A percentile compares a stretch with the other conserved stretches of the same genome.
Evolutionary conservation across 176 grass and related monocot genomes (phyloP).

Genomic region (Typha latifolia): DNA sequence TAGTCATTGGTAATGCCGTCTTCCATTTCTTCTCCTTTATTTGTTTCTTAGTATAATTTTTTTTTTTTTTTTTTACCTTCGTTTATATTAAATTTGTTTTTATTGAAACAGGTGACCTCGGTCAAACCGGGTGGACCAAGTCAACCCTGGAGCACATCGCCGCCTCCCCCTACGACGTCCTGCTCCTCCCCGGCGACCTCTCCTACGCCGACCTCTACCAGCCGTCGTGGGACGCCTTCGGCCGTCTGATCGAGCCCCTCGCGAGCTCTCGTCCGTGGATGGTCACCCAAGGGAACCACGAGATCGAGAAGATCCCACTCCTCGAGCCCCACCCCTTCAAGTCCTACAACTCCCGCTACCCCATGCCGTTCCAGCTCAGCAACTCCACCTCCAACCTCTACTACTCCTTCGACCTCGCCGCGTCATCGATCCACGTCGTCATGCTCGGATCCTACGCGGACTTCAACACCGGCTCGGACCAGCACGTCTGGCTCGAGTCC

Average conservation of each 20-base stretch:
- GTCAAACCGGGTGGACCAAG: slow-evolving; percentile 48
- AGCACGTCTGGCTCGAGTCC: slow-evolving; percentile 31
- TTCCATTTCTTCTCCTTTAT: not conserved
- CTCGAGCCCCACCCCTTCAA: slow-evolving; percentile 18
- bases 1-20: slow-evolving; percentile 30
- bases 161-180: slow-evolving; percentile 29
- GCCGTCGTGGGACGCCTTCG: slow-evolving; percentile 51
- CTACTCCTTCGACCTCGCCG: slow-evolving; percentile 67
- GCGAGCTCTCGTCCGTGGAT: slow-evolving; percentile 82
- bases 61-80: not conserved
- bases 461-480: slow-evolving; percentile 21
- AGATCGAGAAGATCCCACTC: slow-evolving; percentile 38
- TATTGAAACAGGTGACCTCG: slow-evolving; percentile 38
- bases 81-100: not conserved
- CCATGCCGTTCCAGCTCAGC: slow-evolving; percentile 36
- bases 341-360: slow-evolving; percentile 71
- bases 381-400: slow-evolving; percentile 37
- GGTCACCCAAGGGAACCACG: slow-evolving; percentile 75
- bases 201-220: slow-evolving; percentile 52
- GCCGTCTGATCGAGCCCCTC: slow-evolving; percentile 55
- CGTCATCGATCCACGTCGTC: slow-evolving; percentile 41
- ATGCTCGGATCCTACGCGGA: slow-evolving; percentile 71
- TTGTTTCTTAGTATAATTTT: not conserved
- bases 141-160: slow-evolving; percentile 61
- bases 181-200: slow-evolving; percentile 59